A percentile compares a stretch with the other conserved stretches of the same genome.
Conservation (phyloP, 2,329 filamentous ascomycete genomes). For the Tricladium varicosporioides region DNA sequence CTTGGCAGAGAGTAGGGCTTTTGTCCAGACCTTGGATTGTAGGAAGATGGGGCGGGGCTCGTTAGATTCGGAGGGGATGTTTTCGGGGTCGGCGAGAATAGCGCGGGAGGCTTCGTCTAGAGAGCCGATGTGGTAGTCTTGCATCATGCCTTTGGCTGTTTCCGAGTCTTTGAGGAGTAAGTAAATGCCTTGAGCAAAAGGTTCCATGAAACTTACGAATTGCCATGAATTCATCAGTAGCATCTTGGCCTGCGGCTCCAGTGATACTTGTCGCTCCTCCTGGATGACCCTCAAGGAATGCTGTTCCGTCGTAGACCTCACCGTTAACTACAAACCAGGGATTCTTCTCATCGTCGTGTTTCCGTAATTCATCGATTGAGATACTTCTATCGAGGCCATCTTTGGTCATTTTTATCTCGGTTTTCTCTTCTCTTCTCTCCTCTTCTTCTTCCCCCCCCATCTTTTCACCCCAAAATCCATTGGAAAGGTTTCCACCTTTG, state of each 20-base stretch:
- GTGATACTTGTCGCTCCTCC: slow-evolving; percentile 84
- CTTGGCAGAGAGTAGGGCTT: slow-evolving; percentile 67
- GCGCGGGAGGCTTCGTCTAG: slow-evolving; percentile 60
- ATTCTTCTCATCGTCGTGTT: slow-evolving; percentile 60
- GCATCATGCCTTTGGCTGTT: slow-evolving; percentile 90
- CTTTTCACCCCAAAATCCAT: slow-evolving; percentile 82
- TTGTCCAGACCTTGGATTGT: slow-evolving; percentile 70
- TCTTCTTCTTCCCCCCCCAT: slow-evolving; percentile 47
- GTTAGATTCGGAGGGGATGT: slow-evolving; percentile 38
- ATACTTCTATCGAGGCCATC: slow-evolving; percentile 62
- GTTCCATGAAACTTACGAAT: slow-evolving; percentile 65
- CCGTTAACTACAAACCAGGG: slow-evolving; percentile 90
- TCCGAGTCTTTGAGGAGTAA: slow-evolving; percentile 68
- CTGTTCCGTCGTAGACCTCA: slow-evolving; percentile 83
- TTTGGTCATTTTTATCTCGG: slow-evolving; percentile 77
- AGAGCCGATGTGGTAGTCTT: slow-evolving; percentile 77
- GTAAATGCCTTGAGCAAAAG: slow-evolving; percentile 9
- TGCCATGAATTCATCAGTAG: slow-evolving; percentile 84
- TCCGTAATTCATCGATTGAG: slow-evolving; percentile 67
- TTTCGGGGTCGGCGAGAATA: slow-evolving; percentile 47
- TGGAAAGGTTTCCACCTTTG: slow-evolving; percentile 72
- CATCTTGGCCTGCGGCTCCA: slow-evolving; percentile 77
- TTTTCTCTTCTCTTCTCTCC: slow-evolving; percentile 47
- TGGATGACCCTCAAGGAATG: slow-evolving; percentile 78
- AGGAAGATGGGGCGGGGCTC: slow-evolving; percentile 64